Conservation (phyloP, 805 yeast species). For the Spathaspora gorwiae region DNA sequence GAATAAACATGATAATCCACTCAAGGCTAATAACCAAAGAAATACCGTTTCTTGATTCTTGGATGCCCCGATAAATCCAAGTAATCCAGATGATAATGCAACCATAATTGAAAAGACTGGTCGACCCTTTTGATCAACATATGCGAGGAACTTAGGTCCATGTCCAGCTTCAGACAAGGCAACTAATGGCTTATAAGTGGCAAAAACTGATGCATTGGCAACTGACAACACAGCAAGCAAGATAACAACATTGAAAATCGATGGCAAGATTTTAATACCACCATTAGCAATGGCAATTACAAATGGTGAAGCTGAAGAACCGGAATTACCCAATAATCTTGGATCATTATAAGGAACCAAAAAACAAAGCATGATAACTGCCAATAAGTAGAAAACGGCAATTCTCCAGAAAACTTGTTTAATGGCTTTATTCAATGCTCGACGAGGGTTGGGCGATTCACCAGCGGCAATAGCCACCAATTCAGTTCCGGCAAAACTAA, state of each 20-base stretch:
- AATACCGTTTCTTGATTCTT: constrained; percentile 23
- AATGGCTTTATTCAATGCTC: constrained; percentile 32
- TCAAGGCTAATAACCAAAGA: constrained; percentile 34
- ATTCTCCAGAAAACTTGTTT: constrained; percentile 40
- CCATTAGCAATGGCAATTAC: constrained; percentile 61
- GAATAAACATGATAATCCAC: constrained; percentile 35
- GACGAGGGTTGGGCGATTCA: constrained; percentile 32
- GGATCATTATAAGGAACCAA: constrained; percentile 47
- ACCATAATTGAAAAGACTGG: constrained; percentile 30
- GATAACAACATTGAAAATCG: constrained; percentile 67
- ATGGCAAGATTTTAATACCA: constrained; percentile 60
- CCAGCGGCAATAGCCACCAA: constrained; percentile 29
- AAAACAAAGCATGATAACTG: constrained; percentile 25
- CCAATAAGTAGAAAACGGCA: constrained; percentile 28
- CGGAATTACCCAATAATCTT: constrained; percentile 44
- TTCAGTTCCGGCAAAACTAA: constrained; percentile 27
- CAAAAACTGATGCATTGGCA: constrained; percentile 67
- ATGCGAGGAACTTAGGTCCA: constrained; percentile 44
- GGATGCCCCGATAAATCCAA: constrained; percentile 30
- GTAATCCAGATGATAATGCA: constrained; percentile 26
- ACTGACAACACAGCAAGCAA: constrained; percentile 67
- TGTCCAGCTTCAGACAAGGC: constrained; percentile 64
- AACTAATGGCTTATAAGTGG: constrained; percentile 60
- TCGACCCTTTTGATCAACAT: constrained; percentile 34
- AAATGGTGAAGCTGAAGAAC: constrained; percentile 64